Base-by-base conservation (phyloP, 2,329 filamentous ascomycete genomes). In the Dactylonectria macrodidyma region DNA sequence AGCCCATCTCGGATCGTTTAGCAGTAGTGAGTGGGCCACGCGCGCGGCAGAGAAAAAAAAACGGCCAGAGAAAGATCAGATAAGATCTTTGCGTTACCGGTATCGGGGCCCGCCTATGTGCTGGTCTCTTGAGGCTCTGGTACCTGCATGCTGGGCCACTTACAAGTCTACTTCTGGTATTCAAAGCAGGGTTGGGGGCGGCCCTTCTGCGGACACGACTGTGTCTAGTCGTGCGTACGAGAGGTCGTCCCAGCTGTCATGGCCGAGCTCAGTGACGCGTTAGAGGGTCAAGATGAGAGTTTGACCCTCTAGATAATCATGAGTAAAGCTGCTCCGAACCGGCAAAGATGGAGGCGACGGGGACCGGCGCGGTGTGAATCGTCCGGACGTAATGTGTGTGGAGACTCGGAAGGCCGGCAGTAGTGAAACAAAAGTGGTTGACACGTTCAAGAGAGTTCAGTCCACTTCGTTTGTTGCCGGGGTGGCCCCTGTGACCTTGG, bases 231-330 rank as follows among this genome's bases (percentile, higher is more conserved):
- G 16, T 19, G 5, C 5, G 30, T 11, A 33, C 4, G 19, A 19
- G 19, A 52, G n/a, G 30, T 10, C 30, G 50, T n/a, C 41, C 41
- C 14, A 7, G 8, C 3, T n/a, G 51, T 10, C 50, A 22, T 36
- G 33, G 5, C 11, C 51, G 51, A 22, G 51, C 51, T 44, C 19
- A n/a, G 34, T 57, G 46, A 34, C 34, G 60, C 24, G 24, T 52
- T 22, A 22, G 34, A 54, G 9, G 12, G 51, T n/a, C 51, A 11
- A 54, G 16, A 36, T 36, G 33, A 10, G n/a, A 10, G 5, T 22
- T 11, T 10, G 14, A 6, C 19, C 26, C 26, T 48, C 51, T 58
- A 58, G 33, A 63, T 63, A 47, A 63, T 63, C 22, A 63, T 58
- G 46, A 63, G 52, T 63, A 63, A 63, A 24, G n/a, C 16, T 6